Evolutionary conservation across 208 protist genomes (phyloP), one percentile per base, ranked within the genome.

Genomic region (Crithidia thermophila): DNA sequence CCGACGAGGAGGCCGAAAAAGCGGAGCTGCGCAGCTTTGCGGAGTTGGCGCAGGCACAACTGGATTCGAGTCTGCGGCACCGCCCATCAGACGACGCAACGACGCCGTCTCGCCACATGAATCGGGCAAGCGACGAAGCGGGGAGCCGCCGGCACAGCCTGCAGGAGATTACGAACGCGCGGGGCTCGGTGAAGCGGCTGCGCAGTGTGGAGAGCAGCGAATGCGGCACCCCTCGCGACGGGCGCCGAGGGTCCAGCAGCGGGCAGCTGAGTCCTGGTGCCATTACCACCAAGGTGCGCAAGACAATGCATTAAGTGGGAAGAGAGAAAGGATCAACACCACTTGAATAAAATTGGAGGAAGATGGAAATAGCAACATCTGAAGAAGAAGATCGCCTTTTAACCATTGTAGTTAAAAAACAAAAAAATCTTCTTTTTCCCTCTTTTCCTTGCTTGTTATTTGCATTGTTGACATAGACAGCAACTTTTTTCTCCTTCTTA

Each of bases 21-120:
- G 57, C 65, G 27, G 67, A 74, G 42, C 58, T 91, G 65, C 82
- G 73, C 7, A 50, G 60, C 25, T 82, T 79, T 25, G 81, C 87
- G 46, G 50, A 77, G 65, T 42, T 79, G 21, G 86, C 85, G 11
- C 74, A 85, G 66, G 70, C 70, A 40, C 73, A 79, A 14, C 75
- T 91, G 14, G 58, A 53, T 14, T 45, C 56, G 5, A 73, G 50
- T 11, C 27, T 34, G 53, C 60, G 33, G 6, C 33, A 14, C n/a
- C 30, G 25, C 0, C 1, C 45, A 9, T 16, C 36, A 16, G 43
- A 14, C 0, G 11, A 10, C 4, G n/a, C 56, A 9, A 14, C 42
- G 0, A n/a, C n/a, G n/a, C n/a, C n/a, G 28, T 21, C 20, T 13
- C 57, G 42, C 23, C 57, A 42, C 23, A 6, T 11, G 8, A 34